A percentile compares a stretch with the other conserved stretches of the same genome.
phyloP scores from a whole-genome alignment of 805 yeast genomes.

The Pichia exigua region DNA sequence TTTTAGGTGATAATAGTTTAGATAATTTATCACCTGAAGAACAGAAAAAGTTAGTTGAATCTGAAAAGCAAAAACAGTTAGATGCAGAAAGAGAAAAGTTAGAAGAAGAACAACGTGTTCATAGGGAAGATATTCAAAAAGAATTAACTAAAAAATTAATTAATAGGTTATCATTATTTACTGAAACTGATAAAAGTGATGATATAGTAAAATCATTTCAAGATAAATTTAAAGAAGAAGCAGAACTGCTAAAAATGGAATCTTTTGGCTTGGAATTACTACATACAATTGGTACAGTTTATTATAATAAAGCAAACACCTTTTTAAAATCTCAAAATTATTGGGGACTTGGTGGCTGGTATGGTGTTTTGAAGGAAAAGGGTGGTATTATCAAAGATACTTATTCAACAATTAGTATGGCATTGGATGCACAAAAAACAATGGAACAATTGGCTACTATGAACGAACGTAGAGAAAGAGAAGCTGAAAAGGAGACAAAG shows the following conservation, averaged over 20 bases:
- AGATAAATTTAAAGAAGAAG: constrained; percentile 48
- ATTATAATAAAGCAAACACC: constrained; percentile 66
- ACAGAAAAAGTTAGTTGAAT: constrained; percentile 22
- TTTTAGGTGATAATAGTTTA: constrained; percentile 22
- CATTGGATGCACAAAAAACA: constrained; percentile 78
- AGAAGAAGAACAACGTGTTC: constrained; percentile 69
- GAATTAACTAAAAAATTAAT: constrained; percentile 45
- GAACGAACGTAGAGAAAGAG: constrained; percentile 42
- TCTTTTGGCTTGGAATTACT: constrained; percentile 89
- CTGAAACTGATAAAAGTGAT: constrained; percentile 53
- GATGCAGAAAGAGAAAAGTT: constrained; percentile 52
- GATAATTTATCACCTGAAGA: constrained; percentile 22
- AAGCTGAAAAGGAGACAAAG: constrained; percentile 5
- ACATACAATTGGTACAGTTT: constrained; percentile 75
- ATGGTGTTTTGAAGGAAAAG: constrained; percentile 74
- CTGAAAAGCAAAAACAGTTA: constrained; percentile 28
- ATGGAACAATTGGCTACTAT: constrained; percentile 68
- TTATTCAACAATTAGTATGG: constrained; percentile 71
- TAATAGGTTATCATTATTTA: constrained; percentile 35
- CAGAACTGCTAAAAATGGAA: constrained; percentile 83
- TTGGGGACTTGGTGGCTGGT: constrained; percentile 79
- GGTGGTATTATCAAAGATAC: constrained; percentile 80
- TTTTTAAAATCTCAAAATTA: constrained; percentile 69
- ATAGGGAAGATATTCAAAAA: constrained; percentile 44
- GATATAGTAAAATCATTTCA: constrained; percentile 54